These are phyloP conservation scores for Hapsidospora chrysogenum DNA, from an alignment of 495 filamentous ascomycete genomes.

Conservation along the genomic window DNA sequence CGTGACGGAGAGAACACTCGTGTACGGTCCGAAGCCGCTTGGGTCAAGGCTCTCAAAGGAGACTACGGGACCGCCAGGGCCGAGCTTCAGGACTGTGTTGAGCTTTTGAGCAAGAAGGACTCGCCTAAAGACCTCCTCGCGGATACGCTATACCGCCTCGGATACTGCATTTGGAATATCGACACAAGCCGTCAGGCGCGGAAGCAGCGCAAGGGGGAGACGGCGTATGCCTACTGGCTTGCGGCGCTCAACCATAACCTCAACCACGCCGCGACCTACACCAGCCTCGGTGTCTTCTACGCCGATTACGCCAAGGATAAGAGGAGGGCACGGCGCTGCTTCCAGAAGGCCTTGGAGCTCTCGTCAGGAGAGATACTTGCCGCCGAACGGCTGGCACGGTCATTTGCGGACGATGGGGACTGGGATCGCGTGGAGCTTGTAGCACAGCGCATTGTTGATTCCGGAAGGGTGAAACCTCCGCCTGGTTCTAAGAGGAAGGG, in stretches of 20 bases:
- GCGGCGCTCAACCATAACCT: slow-evolving; percentile 71
- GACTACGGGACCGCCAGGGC: slow-evolving; percentile 44
- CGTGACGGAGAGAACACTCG: slow-evolving; percentile 55
- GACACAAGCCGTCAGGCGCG: slow-evolving; percentile 53
- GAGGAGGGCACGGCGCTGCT: slow-evolving; percentile 70
- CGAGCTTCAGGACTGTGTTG: slow-evolving; percentile 55
- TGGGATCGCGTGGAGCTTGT: slow-evolving; percentile 95
- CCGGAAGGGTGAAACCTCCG: slow-evolving; percentile 71
- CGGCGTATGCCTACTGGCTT: slow-evolving; percentile 66
- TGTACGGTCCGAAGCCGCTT: slow-evolving; percentile 68
- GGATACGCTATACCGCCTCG: slow-evolving; percentile 75
- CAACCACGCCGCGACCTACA: slow-evolving; percentile 86
- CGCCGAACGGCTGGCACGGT: slow-evolving; percentile 68
- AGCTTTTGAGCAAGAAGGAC: slow-evolving; percentile 29
- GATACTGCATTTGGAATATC: slow-evolving; percentile 74
- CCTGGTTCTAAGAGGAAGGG: slow-evolving; percentile 84
- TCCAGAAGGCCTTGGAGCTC: slow-evolving; percentile 92
- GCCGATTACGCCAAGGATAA: slow-evolving; percentile 79
- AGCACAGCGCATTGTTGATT: slow-evolving; percentile 80
- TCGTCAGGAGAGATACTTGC: slow-evolving; percentile 76
- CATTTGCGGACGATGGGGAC: slow-evolving; percentile 76
- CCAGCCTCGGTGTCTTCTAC: slow-evolving; percentile 87
- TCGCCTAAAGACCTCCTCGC: slow-evolving; percentile 55
- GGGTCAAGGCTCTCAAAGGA: slow-evolving; percentile 76
- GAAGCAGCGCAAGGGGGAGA: slow-evolving; percentile 49